Evolutionary conservation across 371 early-diverging fungal species (phyloP).

Genomic region (Mucor racemosus): DNA sequence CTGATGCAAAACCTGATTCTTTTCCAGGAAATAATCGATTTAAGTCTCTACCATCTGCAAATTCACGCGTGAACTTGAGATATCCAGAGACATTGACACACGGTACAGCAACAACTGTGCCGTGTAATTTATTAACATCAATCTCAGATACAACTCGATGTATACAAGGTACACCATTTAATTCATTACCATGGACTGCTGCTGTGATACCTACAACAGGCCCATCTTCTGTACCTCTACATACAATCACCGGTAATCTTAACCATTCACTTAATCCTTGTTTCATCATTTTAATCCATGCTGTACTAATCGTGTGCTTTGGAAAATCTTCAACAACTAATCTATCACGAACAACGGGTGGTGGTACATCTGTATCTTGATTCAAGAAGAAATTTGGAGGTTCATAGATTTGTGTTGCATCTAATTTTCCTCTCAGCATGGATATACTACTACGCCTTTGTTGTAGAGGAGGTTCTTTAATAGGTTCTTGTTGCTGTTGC

Average conservation of each 20-base stretch:
- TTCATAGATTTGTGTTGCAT: constrained; percentile 56
- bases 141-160: constrained; percentile 81
- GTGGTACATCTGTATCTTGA: constrained; percentile 70
- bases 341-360: constrained; percentile 65
- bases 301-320: constrained; percentile 63
- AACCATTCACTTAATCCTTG: constrained; percentile 75
- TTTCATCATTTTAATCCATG: constrained; percentile 78
- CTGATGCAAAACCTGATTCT: constrained; percentile 72
- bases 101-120: constrained; percentile 88
- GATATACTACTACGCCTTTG: constrained; percentile 36
- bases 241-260: constrained; percentile 69
- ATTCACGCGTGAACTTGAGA: constrained; percentile 78
- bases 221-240: constrained; percentile 62
- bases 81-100: constrained; percentile 90
- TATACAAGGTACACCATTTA: constrained; percentile 91
- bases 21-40: constrained; percentile 87
- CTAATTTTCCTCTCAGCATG: constrained; percentile 28
- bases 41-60: constrained; percentile 81
- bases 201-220: constrained; percentile 58
- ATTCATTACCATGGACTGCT: constrained; percentile 91
- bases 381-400: constrained; percentile 58
- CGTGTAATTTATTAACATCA: constrained; percentile 72
- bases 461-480: background rate
- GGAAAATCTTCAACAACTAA: constrained; percentile 72
- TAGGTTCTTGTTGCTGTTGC: background rate